These are phyloP conservation scores for Cryptosporidium viatorum DNA, from an alignment of 169 alveolate species.

Conservation along the genomic window DNA sequence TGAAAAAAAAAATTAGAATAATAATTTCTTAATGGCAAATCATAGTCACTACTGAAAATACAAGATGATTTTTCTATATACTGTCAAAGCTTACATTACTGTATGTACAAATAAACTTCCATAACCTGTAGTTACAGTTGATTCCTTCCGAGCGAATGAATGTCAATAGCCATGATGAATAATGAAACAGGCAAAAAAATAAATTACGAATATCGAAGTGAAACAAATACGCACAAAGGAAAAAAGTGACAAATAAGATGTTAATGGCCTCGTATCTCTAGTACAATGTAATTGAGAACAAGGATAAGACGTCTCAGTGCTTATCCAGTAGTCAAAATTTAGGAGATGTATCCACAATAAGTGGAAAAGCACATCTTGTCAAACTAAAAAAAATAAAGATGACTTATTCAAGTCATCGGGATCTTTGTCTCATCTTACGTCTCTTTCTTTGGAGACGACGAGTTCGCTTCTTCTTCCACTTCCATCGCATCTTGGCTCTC, in stretches of 20 bases:
- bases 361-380: conserved; percentile 3
- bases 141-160: no score
- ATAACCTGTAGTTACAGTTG: no score
- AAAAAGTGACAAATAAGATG: conserved; percentile 7
- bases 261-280: conserved; percentile 6
- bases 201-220: background rate
- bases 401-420: conserved; percentile 80
- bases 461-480: conserved; percentile 94
- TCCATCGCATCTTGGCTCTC: conserved; percentile 93
- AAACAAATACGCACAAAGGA: background rate
- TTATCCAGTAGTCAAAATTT: background rate
- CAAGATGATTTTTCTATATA: no score
- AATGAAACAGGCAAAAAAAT: background rate
- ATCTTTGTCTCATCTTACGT: conserved; percentile 92
- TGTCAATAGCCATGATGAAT: no score
- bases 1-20: no score
- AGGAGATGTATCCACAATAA: background rate
- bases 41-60: no score
- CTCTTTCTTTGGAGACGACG: conserved; percentile 91
- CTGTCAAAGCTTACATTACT: no score
- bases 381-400: conserved; percentile 9
- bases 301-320: background rate
- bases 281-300: background rate
- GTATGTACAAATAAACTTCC: no score
- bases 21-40: no score